These are phyloP conservation scores for Penicillium fimorum DNA, from an alignment of 495 filamentous ascomycete species.

Conservation along the genomic window DNA sequence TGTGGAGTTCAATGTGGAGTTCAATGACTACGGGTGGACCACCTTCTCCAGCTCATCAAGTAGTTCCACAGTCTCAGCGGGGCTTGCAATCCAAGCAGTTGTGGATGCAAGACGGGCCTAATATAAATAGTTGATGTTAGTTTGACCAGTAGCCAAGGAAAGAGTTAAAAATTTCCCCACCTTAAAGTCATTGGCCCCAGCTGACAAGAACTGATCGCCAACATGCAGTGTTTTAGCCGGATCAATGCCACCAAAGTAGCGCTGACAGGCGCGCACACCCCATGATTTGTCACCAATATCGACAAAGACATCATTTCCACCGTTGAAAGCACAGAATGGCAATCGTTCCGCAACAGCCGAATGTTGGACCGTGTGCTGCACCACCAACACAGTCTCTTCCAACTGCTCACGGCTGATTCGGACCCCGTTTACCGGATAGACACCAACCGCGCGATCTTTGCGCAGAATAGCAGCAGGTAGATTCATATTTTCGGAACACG, in stretches of 20 bases:
- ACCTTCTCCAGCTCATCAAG: slow-evolving; percentile 63
- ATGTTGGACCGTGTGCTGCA: slow-evolving; percentile 86
- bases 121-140: not conserved
- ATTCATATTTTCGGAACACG: slow-evolving; percentile 73
- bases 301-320: slow-evolving; percentile 95
- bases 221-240: slow-evolving; percentile 73
- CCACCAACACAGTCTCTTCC: slow-evolving; percentile 92
- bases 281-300: slow-evolving; percentile 98
- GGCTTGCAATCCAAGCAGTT: slow-evolving; percentile 89
- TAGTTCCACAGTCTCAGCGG: slow-evolving; percentile 81
- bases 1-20: not conserved
- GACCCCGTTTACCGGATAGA: slow-evolving; percentile 58
- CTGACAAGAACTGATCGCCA: slow-evolving; percentile 93
- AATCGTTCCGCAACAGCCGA: slow-evolving; percentile 65
- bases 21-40: slow-evolving; percentile 6
- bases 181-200: slow-evolving; percentile 97
- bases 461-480: slow-evolving; percentile 76
- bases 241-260: slow-evolving; percentile 78
- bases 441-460: slow-evolving; percentile 92
- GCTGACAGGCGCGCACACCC: slow-evolving; percentile 88
- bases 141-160: not conserved
- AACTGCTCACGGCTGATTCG: slow-evolving; percentile 83
- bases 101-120: slow-evolving; percentile 63
- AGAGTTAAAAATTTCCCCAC: slow-evolving; percentile 31
- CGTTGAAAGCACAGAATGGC: slow-evolving; percentile 98